Conservation (phyloP, 2,329 filamentous ascomycete genomes). For the Endocalyx cinctus region DNA sequence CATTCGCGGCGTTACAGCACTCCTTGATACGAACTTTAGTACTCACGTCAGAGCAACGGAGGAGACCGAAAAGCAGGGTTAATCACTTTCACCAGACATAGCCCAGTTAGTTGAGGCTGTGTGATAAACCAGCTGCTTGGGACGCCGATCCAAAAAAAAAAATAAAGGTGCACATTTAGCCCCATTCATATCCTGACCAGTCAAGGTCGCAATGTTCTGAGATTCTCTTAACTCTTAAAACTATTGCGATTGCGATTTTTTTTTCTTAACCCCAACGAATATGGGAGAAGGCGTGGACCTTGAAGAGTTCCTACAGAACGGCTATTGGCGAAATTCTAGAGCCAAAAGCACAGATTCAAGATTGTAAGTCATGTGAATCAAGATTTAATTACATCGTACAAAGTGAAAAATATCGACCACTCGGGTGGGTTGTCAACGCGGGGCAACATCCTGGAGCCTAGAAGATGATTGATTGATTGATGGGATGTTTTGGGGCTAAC, state of each 20-base stretch:
- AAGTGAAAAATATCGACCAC: no score
- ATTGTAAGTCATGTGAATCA: no score
- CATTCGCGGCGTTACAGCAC: no score
- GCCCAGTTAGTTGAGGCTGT: conserved; percentile 6
- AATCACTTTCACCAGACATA: conserved; percentile 5
- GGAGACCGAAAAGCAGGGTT: no score
- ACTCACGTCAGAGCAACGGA: no score
- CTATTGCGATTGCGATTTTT: no score
- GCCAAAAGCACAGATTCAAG: conserved; percentile 19
- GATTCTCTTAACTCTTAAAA: neutral
- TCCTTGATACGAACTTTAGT: no score
- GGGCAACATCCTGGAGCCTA: no score
- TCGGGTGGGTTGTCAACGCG: neutral
- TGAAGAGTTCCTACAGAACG: conserved; percentile 22
- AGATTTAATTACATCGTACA: neutral
- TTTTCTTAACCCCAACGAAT: conserved; percentile 9
- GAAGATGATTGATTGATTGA: no score
- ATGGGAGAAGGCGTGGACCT: conserved; percentile 23
- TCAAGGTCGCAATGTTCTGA: neutral
- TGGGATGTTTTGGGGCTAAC: no score
- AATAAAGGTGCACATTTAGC: neutral
- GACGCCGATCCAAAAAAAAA: no score
- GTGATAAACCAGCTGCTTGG: neutral
- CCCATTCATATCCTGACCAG: neutral
- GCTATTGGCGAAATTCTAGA: conserved; percentile 27